Conservation (phyloP, 257 asterid species). For the Fraxinus quadrangulata region DNA sequence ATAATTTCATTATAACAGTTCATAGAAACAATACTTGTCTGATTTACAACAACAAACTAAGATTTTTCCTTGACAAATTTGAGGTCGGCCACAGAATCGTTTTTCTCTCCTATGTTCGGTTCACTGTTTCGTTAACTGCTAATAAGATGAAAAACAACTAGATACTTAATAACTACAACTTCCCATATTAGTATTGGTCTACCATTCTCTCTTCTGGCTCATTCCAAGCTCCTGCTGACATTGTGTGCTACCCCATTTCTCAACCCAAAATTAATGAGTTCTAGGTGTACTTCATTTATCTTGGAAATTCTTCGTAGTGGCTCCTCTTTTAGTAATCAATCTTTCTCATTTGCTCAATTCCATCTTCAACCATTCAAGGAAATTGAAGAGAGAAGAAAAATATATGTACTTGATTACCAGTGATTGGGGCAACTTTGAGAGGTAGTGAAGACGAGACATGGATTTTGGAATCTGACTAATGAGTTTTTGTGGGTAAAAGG, state of each 20-base stretch:
- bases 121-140: not conserved
- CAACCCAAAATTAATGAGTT: not conserved
- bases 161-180: not conserved
- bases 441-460: not conserved
- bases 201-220: not conserved
- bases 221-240: not conserved
- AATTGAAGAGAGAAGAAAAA: not conserved
- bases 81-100: not conserved
- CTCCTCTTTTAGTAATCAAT: not conserved
- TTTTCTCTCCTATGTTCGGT: not conserved
- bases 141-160: not conserved
- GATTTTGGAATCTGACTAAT: not conserved
- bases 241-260: not conserved
- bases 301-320: not conserved
- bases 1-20: not conserved
- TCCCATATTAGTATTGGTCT: not conserved
- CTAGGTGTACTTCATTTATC: not conserved
- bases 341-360: not conserved
- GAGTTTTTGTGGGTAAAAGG: not conserved
- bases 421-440: not conserved
- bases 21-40: not conserved
- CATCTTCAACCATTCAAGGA: not conserved
- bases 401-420: not conserved
- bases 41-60: not conserved
- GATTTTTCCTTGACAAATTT: not conserved